Evolutionary conservation across 1,139 yeast genomes (phyloP).

Genomic region (Scheffersomyces illinoinensis): DNA sequence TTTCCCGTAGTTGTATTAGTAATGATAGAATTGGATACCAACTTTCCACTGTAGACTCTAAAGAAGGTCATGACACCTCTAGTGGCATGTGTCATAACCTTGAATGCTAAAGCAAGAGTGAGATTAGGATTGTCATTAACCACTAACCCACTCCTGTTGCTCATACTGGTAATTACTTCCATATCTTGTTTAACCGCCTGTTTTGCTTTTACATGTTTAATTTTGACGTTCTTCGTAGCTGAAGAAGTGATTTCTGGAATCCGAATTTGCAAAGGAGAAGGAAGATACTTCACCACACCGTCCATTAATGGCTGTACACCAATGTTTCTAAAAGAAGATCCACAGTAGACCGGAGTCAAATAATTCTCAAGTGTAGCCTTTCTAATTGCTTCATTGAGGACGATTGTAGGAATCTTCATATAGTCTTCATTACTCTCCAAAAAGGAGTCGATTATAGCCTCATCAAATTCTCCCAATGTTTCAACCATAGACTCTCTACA

Average conservation of each 20-base stretch:
- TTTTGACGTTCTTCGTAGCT: slow-evolving; percentile 10
- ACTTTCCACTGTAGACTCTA: slow-evolving; percentile 80
- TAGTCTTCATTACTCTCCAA: slow-evolving; percentile 72
- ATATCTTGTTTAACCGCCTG: slow-evolving; percentile 13
- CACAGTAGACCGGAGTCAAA: slow-evolving; percentile 83
- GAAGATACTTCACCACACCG: slow-evolving; percentile 73
- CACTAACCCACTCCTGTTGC: slow-evolving; percentile 47
- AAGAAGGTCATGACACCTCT: slow-evolving; percentile 85
- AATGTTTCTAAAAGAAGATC: slow-evolving; percentile 87
- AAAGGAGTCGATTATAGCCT: slow-evolving; percentile 70
- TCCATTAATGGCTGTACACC: slow-evolving; percentile 96
- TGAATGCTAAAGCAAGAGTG: slow-evolving; percentile 85
- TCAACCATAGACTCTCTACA: slow-evolving; percentile 81
- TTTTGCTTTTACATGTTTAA: slow-evolving; percentile 15
- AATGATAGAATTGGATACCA: slow-evolving; percentile 62
- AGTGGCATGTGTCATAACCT: slow-evolving; percentile 82
- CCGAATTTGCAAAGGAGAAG: slow-evolving; percentile 71
- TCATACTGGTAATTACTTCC: slow-evolving; percentile 36
- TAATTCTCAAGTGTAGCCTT: slow-evolving; percentile 57
- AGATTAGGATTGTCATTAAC: slow-evolving; percentile 57
- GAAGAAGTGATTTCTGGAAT: slow-evolving; percentile 54
- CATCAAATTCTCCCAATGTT: slow-evolving; percentile 81
- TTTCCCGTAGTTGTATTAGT: slow-evolving; percentile 71
- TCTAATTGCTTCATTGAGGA: slow-evolving; percentile 60
- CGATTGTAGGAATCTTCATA: slow-evolving; percentile 54